Base-by-base conservation (phyloP, 148 eudicot genomes). In the Fallopia convolvulus region DNA sequence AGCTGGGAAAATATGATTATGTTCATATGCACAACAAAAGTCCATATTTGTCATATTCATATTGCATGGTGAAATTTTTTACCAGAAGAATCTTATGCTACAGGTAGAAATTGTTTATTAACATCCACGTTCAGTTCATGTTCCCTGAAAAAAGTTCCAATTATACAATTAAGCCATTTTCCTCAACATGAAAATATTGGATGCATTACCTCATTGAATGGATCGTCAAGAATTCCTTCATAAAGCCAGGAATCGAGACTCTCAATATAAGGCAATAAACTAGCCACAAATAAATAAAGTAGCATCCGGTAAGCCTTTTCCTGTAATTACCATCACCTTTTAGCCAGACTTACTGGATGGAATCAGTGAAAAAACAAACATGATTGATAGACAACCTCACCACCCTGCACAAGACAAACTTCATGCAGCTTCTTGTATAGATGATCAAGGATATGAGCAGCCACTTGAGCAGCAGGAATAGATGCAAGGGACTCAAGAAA, bases 201-300 rank as follows among this genome's bases (percentile, higher is more conserved):
- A 82, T 2, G 39, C 79, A 78, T 46, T 90, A 95, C 99, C 99
- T 95, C 99, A 60, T 89, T 86, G 83, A 88, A 95, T 23, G 99
- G 99, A 85, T 95, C 99, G 83, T 95, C 89, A 72, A 95, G 90
- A 77, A 84, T 87, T 81, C 99, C 99, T 79, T 95, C 97, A 86
- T 86, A 93, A 83, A 95, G 89, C 99, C 97, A 95, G 76, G 92
- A 92, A 82, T 91, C 94, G 80, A 92, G 89, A 76, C 83, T 82
- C 84, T 94, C 89, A 49, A 88, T 89, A 80, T 87, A 92, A 63
- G 97, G 99, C 79, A 92, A 72, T 77, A 89, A 75, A 82, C 91
- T 90, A 42, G 92, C 92, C 76, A 85, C 87, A 85, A 94, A 89
- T 80, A 91, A 81, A 82, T 88, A 85, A 75, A 94, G 90, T 53